Evolutionary conservation across 768 basidiomycete genomes (phyloP).

Genomic region (Phanerochaete carnosa): DNA sequence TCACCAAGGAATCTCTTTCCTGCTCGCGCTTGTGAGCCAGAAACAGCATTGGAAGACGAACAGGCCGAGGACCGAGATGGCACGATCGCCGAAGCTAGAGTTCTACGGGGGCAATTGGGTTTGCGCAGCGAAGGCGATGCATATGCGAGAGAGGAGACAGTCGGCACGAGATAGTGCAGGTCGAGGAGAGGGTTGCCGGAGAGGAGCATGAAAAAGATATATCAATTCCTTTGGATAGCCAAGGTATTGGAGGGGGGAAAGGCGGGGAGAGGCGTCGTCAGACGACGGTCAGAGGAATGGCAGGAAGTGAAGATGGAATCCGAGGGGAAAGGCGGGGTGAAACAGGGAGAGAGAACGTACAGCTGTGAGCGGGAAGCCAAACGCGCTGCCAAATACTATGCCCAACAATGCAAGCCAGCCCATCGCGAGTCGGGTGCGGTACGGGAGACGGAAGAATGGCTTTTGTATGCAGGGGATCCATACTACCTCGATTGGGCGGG

Average conservation of each 20-base stretch:
- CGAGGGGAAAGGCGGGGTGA: not conserved
- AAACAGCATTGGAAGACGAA: constrained; percentile 77
- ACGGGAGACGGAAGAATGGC: constrained; percentile 64
- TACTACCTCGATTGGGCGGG: constrained; percentile 65
- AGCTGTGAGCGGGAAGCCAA: constrained; percentile 64
- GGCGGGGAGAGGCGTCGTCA: too few relatives aligned
- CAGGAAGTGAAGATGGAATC: not conserved
- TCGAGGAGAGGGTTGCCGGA: not conserved
- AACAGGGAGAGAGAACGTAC: constrained; percentile 33
- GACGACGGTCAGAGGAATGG: not conserved
- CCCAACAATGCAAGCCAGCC: constrained; percentile 79
- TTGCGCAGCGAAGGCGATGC: not conserved
- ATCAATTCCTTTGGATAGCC: constrained; percentile 5
- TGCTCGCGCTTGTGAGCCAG: constrained; percentile 61
- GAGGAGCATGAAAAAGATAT: constrained; percentile 3
- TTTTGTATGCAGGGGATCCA: constrained; percentile 65
- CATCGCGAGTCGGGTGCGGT: constrained; percentile 50
- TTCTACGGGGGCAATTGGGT: constrained; percentile 29
- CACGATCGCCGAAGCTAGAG: constrained; percentile 73
- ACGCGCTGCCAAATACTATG: constrained; percentile 83
- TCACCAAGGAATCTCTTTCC: constrained; percentile 69
- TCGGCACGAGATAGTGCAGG: constrained; percentile 1
- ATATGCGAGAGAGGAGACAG: not conserved
- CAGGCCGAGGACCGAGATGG: constrained; percentile 79
- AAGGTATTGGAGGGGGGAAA: too few relatives aligned